Conservation (phyloP, 139 green algal species). For the Closterium sp. region DNA sequence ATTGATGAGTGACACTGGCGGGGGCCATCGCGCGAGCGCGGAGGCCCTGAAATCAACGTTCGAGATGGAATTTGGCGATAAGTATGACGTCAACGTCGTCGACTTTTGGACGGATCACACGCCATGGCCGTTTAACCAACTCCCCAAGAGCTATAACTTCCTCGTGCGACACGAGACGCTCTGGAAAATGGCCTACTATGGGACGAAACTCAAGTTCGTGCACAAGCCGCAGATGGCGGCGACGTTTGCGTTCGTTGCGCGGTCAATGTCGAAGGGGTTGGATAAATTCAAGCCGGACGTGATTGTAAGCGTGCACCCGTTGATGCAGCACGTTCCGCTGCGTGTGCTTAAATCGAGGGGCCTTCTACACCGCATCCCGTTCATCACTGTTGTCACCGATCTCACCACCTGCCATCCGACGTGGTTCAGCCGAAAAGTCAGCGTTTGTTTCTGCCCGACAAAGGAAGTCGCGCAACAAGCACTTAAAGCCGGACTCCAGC, state of each 20-base stretch:
- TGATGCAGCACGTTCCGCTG: slow-evolving; percentile 83
- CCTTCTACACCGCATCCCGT: slow-evolving; percentile 68
- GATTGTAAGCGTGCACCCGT: slow-evolving; percentile 93
- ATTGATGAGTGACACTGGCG: slow-evolving; percentile 94
- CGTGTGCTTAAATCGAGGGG: slow-evolving; percentile 49
- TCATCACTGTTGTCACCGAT: slow-evolving; percentile 96
- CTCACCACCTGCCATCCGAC: slow-evolving; percentile 97
- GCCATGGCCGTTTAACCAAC: slow-evolving; percentile 78
- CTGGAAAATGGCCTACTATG: slow-evolving; percentile 51
- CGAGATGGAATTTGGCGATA: slow-evolving; percentile 76
- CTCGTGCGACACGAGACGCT: slow-evolving; percentile 67
- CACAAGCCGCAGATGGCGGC: slow-evolving; percentile 47
- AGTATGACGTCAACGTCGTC: slow-evolving; percentile 69
- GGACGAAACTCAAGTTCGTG: slow-evolving; percentile 37
- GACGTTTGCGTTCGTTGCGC: slow-evolving; percentile 31
- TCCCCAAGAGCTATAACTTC: slow-evolving; percentile 92
- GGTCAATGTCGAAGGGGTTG: slow-evolving; percentile 45
- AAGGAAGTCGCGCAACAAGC: slow-evolving; percentile 55
- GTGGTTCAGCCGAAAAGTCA: slow-evolving; percentile 61
- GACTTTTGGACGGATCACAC: slow-evolving; percentile 95
- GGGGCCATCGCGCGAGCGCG: slow-evolving; percentile 88
- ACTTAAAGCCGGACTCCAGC: slow-evolving; percentile 58
- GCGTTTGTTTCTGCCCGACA: slow-evolving; percentile 84
- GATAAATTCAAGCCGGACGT: slow-evolving; percentile 62
- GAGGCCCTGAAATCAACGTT: slow-evolving; percentile 87